A percentile compares a stretch with the other conserved stretches of the same genome.
Evolutionary conservation across 2,329 filamentous ascomycete genomes (phyloP).

Genomic region (Fusarium goolgardi): DNA sequence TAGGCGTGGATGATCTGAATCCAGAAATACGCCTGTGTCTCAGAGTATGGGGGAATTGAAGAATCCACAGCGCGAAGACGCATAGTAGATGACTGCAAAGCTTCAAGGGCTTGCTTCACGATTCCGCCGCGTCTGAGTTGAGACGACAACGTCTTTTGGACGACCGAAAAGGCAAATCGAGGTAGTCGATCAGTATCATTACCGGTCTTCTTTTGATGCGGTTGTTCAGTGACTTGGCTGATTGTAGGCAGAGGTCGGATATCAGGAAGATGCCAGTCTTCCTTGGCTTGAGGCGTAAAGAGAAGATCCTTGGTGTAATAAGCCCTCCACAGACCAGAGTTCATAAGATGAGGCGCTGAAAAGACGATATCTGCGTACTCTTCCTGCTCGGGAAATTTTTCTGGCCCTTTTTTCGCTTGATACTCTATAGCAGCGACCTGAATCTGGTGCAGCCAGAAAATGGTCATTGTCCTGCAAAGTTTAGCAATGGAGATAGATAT

Average conservation of each 20-base stretch:
- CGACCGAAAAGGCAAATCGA: slow-evolving; percentile 48
- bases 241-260: slow-evolving; percentile 46
- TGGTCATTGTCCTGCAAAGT: slow-evolving; percentile 47
- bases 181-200: slow-evolving; percentile 41
- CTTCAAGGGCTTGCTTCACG: slow-evolving; percentile 44
- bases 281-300: slow-evolving; percentile 47
- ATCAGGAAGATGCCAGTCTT: slow-evolving; percentile 49
- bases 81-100: slow-evolving; percentile 44
- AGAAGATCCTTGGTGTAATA: slow-evolving; percentile 51
- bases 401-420: slow-evolving; percentile 22
- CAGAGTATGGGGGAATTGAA: slow-evolving; percentile 46
- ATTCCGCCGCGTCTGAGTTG: slow-evolving; percentile 41
- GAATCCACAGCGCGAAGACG: slow-evolving; percentile 32
- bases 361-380: slow-evolving; percentile 46
- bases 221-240: neutral
- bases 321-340: slow-evolving; percentile 47
- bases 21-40: slow-evolving; percentile 52
- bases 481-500: fast-evolving
- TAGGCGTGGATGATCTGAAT: slow-evolving; percentile 45
- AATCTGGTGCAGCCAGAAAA: slow-evolving; percentile 53
- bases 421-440: slow-evolving; percentile 47
- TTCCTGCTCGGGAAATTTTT: slow-evolving; percentile 23
- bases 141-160: slow-evolving; percentile 42
- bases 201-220: fast-evolving
- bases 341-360: slow-evolving; percentile 46